Conservation (phyloP, 2,329 filamentous ascomycete species). For the Penicillium sp. region DNA sequence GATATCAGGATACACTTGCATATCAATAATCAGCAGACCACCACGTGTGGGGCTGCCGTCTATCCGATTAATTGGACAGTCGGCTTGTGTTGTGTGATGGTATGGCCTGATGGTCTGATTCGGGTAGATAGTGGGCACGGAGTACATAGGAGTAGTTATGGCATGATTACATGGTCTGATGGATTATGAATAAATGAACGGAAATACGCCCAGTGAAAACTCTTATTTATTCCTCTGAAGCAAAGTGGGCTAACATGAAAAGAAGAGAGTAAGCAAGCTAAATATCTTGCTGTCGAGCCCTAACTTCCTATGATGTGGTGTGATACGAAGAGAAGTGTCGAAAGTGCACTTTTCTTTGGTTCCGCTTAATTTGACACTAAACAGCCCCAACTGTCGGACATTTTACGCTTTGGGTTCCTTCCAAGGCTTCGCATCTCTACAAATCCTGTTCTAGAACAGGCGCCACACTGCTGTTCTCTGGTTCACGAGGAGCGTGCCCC, state of each 20-base stretch:
- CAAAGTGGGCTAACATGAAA: no score
- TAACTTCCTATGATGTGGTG: neutral
- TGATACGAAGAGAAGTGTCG: neutral
- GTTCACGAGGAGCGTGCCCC: no score
- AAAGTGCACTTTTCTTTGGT: neutral
- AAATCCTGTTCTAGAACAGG: slow-evolving; percentile 3
- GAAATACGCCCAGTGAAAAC: no score
- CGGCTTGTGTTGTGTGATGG: slow-evolving; percentile 13
- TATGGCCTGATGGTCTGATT: slow-evolving; percentile 15
- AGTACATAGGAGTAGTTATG: no score
- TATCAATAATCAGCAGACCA: neutral
- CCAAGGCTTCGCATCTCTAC: neutral
- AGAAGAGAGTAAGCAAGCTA: neutral
- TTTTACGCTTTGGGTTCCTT: slow-evolving; percentile 10
- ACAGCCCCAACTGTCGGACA: slow-evolving; percentile 17
- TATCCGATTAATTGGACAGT: no score
- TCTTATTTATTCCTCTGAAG: no score
- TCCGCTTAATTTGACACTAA: slow-evolving; percentile 14
- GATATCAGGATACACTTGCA: slow-evolving; percentile 9
- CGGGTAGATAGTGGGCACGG: no score
- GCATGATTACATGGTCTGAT: no score
- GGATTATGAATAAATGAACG: no score
- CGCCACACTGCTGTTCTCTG: no score
- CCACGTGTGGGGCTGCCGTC: neutral
- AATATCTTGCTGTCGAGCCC: neutral